phyloP scores from a whole-genome alignment of 179 eudicot genomes.

The Pouteria campechiana region DNA sequence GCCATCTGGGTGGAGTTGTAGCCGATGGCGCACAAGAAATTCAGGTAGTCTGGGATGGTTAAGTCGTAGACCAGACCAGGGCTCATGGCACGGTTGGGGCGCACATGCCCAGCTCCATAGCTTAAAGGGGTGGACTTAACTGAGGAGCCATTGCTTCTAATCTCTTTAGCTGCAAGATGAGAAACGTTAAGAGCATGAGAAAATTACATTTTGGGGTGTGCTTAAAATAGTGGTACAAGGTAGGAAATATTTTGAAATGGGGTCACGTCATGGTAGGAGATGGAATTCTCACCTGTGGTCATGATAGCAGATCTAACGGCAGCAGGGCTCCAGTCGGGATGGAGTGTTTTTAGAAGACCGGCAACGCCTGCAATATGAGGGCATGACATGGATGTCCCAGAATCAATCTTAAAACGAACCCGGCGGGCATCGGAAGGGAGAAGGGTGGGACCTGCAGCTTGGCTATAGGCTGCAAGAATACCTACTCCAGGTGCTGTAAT shows the following conservation, averaged over 20 bases:
- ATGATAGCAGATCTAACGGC: constrained; percentile 85
- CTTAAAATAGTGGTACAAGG: background rate
- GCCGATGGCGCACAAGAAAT: constrained; percentile 50
- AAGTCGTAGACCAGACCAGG: constrained; percentile 83
- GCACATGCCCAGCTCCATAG: constrained; percentile 81
- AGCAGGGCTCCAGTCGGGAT: constrained; percentile 91
- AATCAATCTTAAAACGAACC: constrained; percentile 47
- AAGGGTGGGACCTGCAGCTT: constrained; percentile 75
- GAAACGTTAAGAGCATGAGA: background rate
- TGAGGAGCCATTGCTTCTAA: constrained; percentile 49
- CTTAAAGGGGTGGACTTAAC: constrained; percentile 53
- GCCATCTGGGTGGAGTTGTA: constrained; percentile 41
- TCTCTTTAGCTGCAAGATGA: constrained; percentile 47
- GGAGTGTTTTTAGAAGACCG: constrained; percentile 62
- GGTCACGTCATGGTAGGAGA: background rate
- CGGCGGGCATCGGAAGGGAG: constrained; percentile 59
- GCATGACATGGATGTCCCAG: constrained; percentile 97
- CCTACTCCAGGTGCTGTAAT: constrained; percentile 94
- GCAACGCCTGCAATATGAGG: constrained; percentile 81
- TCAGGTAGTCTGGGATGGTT: constrained; percentile 39
- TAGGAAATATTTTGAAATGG: background rate
- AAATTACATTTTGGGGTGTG: background rate
- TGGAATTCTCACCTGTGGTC: constrained; percentile 67
- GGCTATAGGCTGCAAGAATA: constrained; percentile 73
- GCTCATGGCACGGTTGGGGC: constrained; percentile 72